phyloP scores from a whole-genome alignment of 2,329 filamentous ascomycete genomes.

The Penicillium sp. region DNA sequence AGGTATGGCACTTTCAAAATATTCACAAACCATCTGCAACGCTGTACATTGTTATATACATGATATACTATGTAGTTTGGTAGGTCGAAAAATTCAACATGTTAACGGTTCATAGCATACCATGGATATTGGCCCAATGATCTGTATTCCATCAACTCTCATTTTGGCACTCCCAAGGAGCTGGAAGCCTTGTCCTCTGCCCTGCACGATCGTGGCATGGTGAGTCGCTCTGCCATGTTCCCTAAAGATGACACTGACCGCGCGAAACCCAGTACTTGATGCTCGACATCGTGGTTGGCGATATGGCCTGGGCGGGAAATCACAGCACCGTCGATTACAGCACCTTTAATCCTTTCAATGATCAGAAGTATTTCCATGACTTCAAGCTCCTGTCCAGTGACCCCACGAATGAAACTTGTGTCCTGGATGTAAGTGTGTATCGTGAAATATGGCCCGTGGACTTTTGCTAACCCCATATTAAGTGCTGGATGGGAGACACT shows the following conservation, averaged over 20 bases:
- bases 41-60: too few species aligned
- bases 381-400: constrained; percentile 11
- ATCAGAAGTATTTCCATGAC: constrained; percentile 21
- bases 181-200: constrained; percentile 49
- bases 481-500: constrained; percentile 45
- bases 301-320: constrained; percentile 16
- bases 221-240: neutral
- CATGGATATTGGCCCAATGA: constrained; percentile 9
- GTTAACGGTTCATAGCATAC: constrained; percentile 35
- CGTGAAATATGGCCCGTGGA: neutral
- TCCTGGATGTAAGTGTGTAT: constrained; percentile 5
- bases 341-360: constrained; percentile 23
- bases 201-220: constrained; percentile 47
- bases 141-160: constrained; percentile 46
- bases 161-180: constrained; percentile 53
- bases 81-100: too few species aligned
- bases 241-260: too few species aligned
- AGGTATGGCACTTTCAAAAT: too few species aligned
- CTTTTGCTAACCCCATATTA: neutral
- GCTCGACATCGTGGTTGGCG: constrained; percentile 46
- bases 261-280: constrained; percentile 43
- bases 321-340: constrained; percentile 19
- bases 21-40: too few species aligned
- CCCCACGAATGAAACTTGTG: constrained; percentile 2
- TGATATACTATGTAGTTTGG: too few species aligned